These are phyloP conservation scores for Pseudognaphalium luteoalbum DNA, from an alignment of 129 eudicot species.

Conservation along the genomic window DNA sequence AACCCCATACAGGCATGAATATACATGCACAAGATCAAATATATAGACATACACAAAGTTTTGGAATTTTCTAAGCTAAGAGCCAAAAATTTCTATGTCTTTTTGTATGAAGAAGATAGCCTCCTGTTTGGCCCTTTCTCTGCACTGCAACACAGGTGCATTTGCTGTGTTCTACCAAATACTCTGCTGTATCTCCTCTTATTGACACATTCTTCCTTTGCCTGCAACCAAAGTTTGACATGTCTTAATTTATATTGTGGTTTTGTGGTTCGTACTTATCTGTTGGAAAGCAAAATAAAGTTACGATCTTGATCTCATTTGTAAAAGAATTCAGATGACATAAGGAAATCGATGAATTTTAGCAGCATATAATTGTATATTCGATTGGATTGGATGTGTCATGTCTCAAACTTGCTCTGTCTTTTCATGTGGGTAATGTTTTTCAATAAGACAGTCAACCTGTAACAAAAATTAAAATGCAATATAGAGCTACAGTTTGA, in stretches of 20 bases:
- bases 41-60: background rate
- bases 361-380: too few species aligned
- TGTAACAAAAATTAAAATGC: too few species aligned
- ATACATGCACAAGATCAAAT: background rate
- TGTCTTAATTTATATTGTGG: background rate
- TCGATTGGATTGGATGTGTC: too few species aligned
- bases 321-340: background rate
- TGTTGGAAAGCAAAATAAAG: background rate
- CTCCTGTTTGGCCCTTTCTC: constrained; percentile 66
- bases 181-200: constrained; percentile 75
- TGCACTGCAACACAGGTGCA: constrained; percentile 87
- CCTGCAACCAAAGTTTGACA: constrained; percentile 36
- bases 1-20: background rate
- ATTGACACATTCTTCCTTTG: constrained; percentile 40
- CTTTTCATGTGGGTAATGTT: too few species aligned
- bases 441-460: too few species aligned
- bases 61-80: constrained; percentile 45
- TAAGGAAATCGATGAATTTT: background rate
- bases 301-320: background rate
- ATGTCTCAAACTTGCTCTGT: too few species aligned
- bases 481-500: too few species aligned
- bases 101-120: constrained; percentile 73
- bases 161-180: constrained; percentile 59
- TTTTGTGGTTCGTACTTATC: background rate
- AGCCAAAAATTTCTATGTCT: constrained; percentile 70